phyloP scores from a whole-genome alignment of 768 basidiomycete species.

The Mycena chlorophos region DNA sequence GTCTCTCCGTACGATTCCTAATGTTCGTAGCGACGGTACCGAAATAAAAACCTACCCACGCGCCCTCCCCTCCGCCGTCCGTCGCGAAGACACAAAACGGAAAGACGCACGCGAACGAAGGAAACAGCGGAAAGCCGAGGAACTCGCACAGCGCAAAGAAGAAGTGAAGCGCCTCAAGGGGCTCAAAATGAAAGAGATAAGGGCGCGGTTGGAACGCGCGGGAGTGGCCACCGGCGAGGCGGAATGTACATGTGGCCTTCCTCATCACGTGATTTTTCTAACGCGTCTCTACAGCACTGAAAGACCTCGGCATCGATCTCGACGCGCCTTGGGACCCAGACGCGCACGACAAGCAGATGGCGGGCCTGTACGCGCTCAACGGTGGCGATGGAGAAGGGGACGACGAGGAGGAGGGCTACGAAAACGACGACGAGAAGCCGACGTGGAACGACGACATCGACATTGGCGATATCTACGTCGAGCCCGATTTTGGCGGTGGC shows the following conservation, averaged over 20 bases:
- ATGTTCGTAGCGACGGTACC: conserved; percentile 53
- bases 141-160: conserved; percentile 69
- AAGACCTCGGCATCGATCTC: conserved; percentile 62
- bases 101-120: conserved; percentile 82
- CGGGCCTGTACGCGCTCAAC: conserved; percentile 61
- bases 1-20: not conserved
- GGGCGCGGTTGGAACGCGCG: conserved; percentile 70
- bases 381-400: conserved; percentile 35
- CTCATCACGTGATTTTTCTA: not conserved
- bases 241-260: conserved; percentile 28
- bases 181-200: conserved; percentile 83
- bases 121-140: conserved; percentile 78
- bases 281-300: conserved; percentile 46
- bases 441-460: conserved; percentile 91
- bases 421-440: conserved; percentile 64
- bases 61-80: conserved; percentile 58
- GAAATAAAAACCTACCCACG: conserved; percentile 79
- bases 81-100: conserved; percentile 73
- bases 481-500: conserved; percentile 37
- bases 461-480: conserved; percentile 59
- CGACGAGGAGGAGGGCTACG: conserved; percentile 26
- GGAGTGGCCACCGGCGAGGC: conserved; percentile 51
- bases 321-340: conserved; percentile 93
- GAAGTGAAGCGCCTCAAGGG: conserved; percentile 79
- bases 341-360: conserved; percentile 83